Base-by-base conservation (phyloP, 257 asterid species). In the Nicotiana paniculata region DNA sequence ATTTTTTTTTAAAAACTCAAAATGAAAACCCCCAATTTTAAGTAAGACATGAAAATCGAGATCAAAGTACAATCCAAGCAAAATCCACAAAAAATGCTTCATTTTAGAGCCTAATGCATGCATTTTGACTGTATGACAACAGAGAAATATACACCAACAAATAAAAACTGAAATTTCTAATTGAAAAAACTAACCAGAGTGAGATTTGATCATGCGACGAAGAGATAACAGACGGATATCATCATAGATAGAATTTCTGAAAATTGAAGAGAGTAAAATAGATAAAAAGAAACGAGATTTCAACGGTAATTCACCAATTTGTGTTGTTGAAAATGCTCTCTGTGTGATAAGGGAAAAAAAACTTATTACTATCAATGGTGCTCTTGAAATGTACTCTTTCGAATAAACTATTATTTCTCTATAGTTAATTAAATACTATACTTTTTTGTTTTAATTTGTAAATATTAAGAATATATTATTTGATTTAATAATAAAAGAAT, bases 21-120 rank as follows among this genome's bases (percentile, higher is more conserved):
- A 53, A 53, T 51, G 15, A 46, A 79, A 86, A 91, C 84, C 81
- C 89, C 90, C 90, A 74, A 86, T 85, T 82, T 85, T 79, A 62
- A 39, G 79, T 61, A 30, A 55, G 55, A 9, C 26, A 8, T 39
- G 24, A 79, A 62, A 79, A 26, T 43, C 43, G 82, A 83, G 86
- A 89, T 89, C 89, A 84, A 75, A 82, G 48, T 61, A 83, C 53
- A 88, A 87, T 81, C 81, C 65, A 84, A 88, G 53, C 26, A 78
- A 89, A 84, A 79, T 83, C 82, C 90, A 84, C 79, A 79, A 82
- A 82, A 89, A 69, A 81, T 59, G 16, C 58, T 67, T 53, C 70
- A 83, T 86, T 76, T 9, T 28, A 68, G 64, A 61, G 5, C 74
- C 74, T 76, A 79, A 87, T 84, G 84, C 82, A 90, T 81, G 87